phyloP scores from a whole-genome alignment of 345 rosid species.

The Ceriops decandra region DNA sequence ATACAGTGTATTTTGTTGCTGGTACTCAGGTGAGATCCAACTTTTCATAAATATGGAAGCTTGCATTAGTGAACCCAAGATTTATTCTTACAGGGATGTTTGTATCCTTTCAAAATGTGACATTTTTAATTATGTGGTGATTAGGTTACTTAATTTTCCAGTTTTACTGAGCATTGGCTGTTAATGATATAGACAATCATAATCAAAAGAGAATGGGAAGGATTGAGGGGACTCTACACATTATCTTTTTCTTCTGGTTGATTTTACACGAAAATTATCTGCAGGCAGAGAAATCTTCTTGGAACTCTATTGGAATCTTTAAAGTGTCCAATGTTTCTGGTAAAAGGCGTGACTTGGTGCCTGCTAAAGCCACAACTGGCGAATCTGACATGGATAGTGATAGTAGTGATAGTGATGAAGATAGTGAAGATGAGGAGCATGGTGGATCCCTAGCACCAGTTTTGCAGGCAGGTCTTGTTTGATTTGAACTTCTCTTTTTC shows the following conservation, averaged over 20 bases:
- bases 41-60: background rate
- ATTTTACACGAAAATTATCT: background rate
- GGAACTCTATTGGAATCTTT: conserved; percentile 76
- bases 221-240: background rate
- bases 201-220: background rate
- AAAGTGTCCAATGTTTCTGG: conserved; percentile 75
- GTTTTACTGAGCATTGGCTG: too few species aligned
- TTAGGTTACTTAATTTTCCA: too few species aligned
- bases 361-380: conserved; percentile 41
- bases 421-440: conserved; percentile 52
- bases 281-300: conserved; percentile 81
- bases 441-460: conserved; percentile 55
- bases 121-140: too few species aligned
- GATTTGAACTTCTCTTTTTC: conserved; percentile 4
- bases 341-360: conserved; percentile 70
- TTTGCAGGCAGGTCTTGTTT: conserved; percentile 55
- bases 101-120: too few species aligned
- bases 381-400: conserved; percentile 57
- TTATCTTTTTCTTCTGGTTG: background rate
- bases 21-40: conserved; percentile 72
- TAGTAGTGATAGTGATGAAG: conserved; percentile 73
- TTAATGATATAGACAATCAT: too few species aligned
- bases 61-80: background rate
- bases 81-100: too few species aligned
- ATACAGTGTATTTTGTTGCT: conserved; percentile 73